A percentile compares a stretch with the other conserved stretches of the same genome.
phyloP scores from a whole-genome alignment of 2,329 filamentous ascomycete genomes.

The Penicillium sp. region DNA sequence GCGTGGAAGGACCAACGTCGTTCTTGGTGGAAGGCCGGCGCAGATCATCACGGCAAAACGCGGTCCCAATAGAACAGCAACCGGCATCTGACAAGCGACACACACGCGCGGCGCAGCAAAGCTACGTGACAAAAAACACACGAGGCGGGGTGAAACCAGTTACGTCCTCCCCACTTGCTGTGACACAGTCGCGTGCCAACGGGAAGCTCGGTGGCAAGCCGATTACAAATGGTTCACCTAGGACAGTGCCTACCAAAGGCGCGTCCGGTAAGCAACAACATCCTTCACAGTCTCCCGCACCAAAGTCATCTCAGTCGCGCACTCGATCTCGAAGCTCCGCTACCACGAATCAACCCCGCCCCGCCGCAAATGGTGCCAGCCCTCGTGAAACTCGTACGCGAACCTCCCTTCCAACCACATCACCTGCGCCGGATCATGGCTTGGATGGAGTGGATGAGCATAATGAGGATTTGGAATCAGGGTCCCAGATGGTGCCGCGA shows the following conservation, averaged over 20 bases:
- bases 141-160: slow-evolving; percentile 25
- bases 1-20: slow-evolving; percentile 82
- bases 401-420: slow-evolving; percentile 25
- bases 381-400: slow-evolving; percentile 28
- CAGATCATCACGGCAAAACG: slow-evolving; percentile 59
- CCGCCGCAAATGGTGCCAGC: slow-evolving; percentile 22
- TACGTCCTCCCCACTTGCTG: slow-evolving; percentile 34
- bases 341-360: slow-evolving; percentile 19
- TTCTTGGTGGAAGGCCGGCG: slow-evolving; percentile 67
- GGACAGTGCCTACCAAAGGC: slow-evolving; percentile 24
- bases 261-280: slow-evolving; percentile 21
- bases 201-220: slow-evolving; percentile 33
- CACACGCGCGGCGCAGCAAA: slow-evolving; percentile 43
- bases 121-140: slow-evolving; percentile 32
- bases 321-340: slow-evolving; percentile 32
- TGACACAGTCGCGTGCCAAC: slow-evolving; percentile 30
- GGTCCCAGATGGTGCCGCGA: slow-evolving; percentile 31
- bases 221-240: slow-evolving; percentile 33
- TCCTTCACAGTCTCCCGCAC: slow-evolving; percentile 28
- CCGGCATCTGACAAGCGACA: slow-evolving; percentile 49
- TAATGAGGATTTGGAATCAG: slow-evolving; percentile 21
- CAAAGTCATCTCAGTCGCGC: slow-evolving; percentile 28
- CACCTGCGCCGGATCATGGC: slow-evolving; percentile 11
- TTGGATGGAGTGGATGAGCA: slow-evolving; percentile 14
- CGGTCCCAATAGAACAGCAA: slow-evolving; percentile 49